Base-by-base conservation (phyloP, 306 rosid species). In the Ormosia semicastrata region DNA sequence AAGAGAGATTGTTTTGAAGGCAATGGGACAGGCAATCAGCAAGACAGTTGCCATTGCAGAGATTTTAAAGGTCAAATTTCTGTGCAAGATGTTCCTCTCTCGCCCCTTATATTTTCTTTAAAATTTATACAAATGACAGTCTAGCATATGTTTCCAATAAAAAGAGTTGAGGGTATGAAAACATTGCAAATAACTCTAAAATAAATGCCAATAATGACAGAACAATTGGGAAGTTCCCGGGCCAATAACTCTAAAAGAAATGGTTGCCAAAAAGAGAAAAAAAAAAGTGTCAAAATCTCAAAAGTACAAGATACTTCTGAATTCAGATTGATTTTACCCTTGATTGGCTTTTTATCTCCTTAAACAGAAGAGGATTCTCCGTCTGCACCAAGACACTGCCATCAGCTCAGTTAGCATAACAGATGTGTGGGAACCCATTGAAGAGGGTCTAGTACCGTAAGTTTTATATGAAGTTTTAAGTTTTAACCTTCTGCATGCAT, bases 11-110 rank as follows among this genome's bases (percentile, higher is more conserved):
- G 94, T 93, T 70, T 85, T 95, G 89, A 95, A 95, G 87, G 99
- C 99, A 85, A 95, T 95, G 99, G 99, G 99, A 40, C 98, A 93
- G 81, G 99, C 99, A 78, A 95, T 95, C 87, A 95, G 96, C 89
- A 95, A 95, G 94, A 90, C 99, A 17, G 99, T 95, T 65, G 96
- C 93, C 36, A 92, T 93, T 88, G 91, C 94, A 74, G 98, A 95
- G 89, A 93, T 92, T 83, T 84, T 95, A 81, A 95, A 95, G 97
- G 99, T 95, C 33, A 46, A 39, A 60, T 14, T 53, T 59, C 57
- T 50, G 69, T 60, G 59, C 75, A 66, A 66, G 74, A 77, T 56
- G 6, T 15, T 11, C 46, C 29, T 72, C 47, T n/a, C 56, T 8
- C 8, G 29, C 36, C 39, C 40, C 7, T 39, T 80, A 13, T 43